Evolutionary conservation across 1,284 basidiomycete species (phyloP), one percentile per base, ranked within the genome.

Genomic region (Rhizoctonia solani): DNA sequence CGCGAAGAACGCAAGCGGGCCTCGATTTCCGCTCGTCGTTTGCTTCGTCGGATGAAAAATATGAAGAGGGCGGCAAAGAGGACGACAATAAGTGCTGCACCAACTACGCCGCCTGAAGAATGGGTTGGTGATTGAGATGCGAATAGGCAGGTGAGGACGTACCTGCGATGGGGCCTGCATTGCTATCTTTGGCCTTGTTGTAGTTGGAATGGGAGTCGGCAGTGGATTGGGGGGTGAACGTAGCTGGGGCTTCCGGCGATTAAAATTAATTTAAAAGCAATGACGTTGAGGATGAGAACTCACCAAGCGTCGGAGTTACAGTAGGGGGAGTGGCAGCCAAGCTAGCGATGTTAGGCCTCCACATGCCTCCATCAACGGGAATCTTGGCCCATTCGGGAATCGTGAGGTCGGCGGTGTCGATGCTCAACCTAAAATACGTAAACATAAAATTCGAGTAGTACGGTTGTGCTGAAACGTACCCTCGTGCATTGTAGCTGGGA

Each of bases 311-410:
- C 2, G 58, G 46, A 19, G 58, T 49, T 2, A 46, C 58, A 9
- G 58, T 61, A 0, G 58, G 47, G 3, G 58, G 58, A 4, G 58
- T 49, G 4, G 58, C 58, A n/a, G 58, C 58, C 9, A 61, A 23
- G 19, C 58, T 61, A 8, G 63, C 63, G 50, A 55, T 54, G n/a
- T 46, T 55, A n/a, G 66, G 66, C 21, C 54, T 67, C 66, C 66
- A 67, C 23, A 56, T 27, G 19, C 46, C 53, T 14, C 66, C 66
- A 27, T 56, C 54, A 32, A 47, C 44, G 6, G 66, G 66, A 16
- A 67, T 50, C 25, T 32, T 55, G 16, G 66, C 53, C 66, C 66
- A 67, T 6, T 25, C 32, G 27, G 66, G 66, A 19, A 67, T 67
- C 19, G 53, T 54, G 41, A 67, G 23, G 29, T 34, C 53, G 11